Conservation (phyloP, 768 basidiomycete genomes). For the Kwoniella heveanensis region DNA sequence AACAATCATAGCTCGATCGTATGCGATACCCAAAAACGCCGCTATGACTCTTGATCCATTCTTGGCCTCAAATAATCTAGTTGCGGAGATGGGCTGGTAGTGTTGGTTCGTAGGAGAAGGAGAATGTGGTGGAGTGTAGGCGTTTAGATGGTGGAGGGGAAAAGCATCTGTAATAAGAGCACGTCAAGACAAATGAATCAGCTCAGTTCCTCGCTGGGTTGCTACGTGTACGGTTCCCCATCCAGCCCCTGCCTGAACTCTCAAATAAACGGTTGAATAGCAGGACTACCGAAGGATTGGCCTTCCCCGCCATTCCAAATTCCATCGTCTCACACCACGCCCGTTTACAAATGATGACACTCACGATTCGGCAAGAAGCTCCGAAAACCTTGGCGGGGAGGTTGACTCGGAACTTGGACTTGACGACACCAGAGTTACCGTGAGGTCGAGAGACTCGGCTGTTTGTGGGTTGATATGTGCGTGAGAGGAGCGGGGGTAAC, state of each 20-base stretch:
- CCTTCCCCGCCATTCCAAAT: background rate
- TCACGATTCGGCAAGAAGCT: constrained; percentile 66
- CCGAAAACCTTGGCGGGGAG: constrained; percentile 93
- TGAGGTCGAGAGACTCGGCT: constrained; percentile 92
- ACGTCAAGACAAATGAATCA: too few species aligned
- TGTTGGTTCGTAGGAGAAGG: constrained; percentile 1
- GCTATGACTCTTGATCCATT: too few species aligned
- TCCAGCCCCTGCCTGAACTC: too few species aligned
- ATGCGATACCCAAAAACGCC: constrained; percentile 4
- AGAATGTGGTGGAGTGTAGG: background rate
- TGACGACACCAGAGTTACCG: constrained; percentile 92
- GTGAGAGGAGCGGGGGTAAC: too few species aligned
- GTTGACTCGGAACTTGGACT: constrained; percentile 94
- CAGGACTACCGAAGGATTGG: background rate
- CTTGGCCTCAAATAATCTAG: too few species aligned
- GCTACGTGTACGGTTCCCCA: too few species aligned
- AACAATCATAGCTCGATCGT: too few species aligned
- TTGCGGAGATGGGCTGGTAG: background rate
- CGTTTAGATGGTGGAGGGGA: constrained; percentile 56
- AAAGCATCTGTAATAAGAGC: constrained; percentile 52
- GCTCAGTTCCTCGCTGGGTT: too few species aligned
- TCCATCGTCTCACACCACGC: background rate
- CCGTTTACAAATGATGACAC: constrained; percentile 18
- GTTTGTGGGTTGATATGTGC: background rate
- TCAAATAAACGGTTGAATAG: too few species aligned